Percentiles rank a stretch among this genome's conserved stretches.
phyloP scores from a whole-genome alignment of 1,284 basidiomycete species.

The Ceratobasidium theobromae region DNA sequence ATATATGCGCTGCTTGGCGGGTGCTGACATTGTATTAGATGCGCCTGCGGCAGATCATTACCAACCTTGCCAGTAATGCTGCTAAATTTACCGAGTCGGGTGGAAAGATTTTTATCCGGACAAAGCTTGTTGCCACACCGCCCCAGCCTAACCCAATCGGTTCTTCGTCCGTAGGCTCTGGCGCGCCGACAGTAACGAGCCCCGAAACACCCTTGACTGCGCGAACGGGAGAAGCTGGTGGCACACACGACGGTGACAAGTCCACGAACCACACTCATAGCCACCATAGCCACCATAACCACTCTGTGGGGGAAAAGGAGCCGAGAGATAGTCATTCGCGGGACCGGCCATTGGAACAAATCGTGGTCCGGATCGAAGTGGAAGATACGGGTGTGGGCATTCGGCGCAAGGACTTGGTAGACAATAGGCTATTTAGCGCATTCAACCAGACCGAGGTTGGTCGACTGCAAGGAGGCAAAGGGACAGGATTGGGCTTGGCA shows the following conservation, averaged over 20 bases:
- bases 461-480: conserved; percentile 75
- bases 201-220: neutral
- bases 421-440: conserved; percentile 67
- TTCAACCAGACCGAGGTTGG: conserved; percentile 65
- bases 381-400: conserved; percentile 81
- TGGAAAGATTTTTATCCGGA: conserved; percentile 62
- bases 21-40: conserved; percentile 43
- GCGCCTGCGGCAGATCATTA: conserved; percentile 76
- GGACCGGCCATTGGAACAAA: conserved; percentile 50
- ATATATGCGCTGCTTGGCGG: conserved; percentile 11
- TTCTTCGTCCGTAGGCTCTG: neutral
- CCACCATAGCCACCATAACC: neutral
- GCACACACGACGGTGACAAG: too few relatives aligned
- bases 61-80: conserved; percentile 63
- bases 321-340: neutral
- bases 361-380: conserved; percentile 79
- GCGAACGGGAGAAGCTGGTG: neutral
- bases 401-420: conserved; percentile 65
- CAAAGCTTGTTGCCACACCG: conserved; percentile 55
- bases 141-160: conserved; percentile 43
- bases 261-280: too few relatives aligned
- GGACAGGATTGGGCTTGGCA: conserved; percentile 84
- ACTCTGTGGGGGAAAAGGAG: neutral
- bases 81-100: conserved; percentile 71
- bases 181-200: conserved; percentile 6